Percentiles rank a stretch among this genome's conserved stretches.
phyloP scores from a whole-genome alignment of 140 eudicot genomes.

The Artemisia princeps region DNA sequence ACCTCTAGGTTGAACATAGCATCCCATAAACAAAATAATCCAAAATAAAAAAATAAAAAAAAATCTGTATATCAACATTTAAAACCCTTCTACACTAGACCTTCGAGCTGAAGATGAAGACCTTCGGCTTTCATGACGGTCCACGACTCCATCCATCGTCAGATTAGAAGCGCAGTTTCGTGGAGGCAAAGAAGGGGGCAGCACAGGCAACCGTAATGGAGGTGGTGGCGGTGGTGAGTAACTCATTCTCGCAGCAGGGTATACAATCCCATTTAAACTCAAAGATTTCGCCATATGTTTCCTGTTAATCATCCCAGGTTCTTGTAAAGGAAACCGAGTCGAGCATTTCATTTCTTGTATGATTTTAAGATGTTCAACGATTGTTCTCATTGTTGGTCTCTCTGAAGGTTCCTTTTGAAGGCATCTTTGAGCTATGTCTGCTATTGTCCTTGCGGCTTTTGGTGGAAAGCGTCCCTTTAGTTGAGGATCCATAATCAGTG shows the following conservation, averaged over 20 bases:
- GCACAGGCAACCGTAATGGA: slow-evolving; percentile 36
- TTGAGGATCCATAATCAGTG: slow-evolving; percentile 90
- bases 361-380: slow-evolving; percentile 62
- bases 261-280: slow-evolving; percentile 63
- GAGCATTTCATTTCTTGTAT: slow-evolving; percentile 72
- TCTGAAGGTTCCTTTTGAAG: slow-evolving; percentile 85
- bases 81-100: slow-evolving; percentile 81
- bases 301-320: slow-evolving; percentile 49
- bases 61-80: slow-evolving; percentile 49
- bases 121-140: slow-evolving; percentile 54
- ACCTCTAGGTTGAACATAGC: slow-evolving; percentile 18
- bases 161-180: slow-evolving; percentile 49
- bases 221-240: slow-evolving; percentile 65
- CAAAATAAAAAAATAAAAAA: slow-evolving; percentile 28
- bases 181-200: slow-evolving; percentile 51
- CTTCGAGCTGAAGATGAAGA: slow-evolving; percentile 55
- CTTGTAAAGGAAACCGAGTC: slow-evolving; percentile 79
- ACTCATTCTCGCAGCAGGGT: slow-evolving; percentile 47
- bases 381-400: slow-evolving; percentile 90
- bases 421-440: slow-evolving; percentile 87
- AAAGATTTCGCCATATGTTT: slow-evolving; percentile 72
- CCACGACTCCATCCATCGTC: slow-evolving; percentile 43
- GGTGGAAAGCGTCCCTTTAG: slow-evolving; percentile 81
- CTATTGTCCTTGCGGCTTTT: slow-evolving; percentile 71
- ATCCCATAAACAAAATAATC: slow-evolving; percentile 25